A percentile compares a stretch with the other conserved stretches of the same genome.
phyloP scores from a whole-genome alignment of 768 basidiomycete species.

The Brasilioporus rufonigricans region DNA sequence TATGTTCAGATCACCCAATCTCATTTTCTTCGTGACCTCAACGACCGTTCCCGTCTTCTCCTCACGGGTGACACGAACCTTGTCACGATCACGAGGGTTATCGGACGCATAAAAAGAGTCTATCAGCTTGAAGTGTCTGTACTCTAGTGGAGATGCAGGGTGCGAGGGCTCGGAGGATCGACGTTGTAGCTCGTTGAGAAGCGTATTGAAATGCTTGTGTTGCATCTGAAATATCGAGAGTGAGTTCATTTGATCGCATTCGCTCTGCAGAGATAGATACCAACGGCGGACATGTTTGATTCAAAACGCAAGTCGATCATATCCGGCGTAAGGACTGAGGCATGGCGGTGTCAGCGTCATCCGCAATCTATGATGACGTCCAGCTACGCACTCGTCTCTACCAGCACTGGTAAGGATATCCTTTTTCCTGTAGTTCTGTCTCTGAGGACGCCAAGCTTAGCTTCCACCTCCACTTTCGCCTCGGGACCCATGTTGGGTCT shows the following conservation, averaged over 20 bases:
- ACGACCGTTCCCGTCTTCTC: slow-evolving; percentile 64
- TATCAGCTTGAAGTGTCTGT: slow-evolving; percentile 72
- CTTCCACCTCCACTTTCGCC: slow-evolving; percentile 77
- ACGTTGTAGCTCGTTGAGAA: slow-evolving; percentile 80
- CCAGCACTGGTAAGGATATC: slow-evolving; percentile 66
- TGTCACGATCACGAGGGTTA: slow-evolving; percentile 40
- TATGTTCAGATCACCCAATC: slow-evolving; percentile 86
- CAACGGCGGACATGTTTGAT: slow-evolving; percentile 87
- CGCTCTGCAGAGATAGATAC: slow-evolving; percentile 29
- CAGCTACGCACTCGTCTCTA: slow-evolving; percentile 74
- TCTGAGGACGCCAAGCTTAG: slow-evolving; percentile 77
- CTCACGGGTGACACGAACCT: slow-evolving; percentile 82
- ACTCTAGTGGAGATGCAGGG: slow-evolving; percentile 58
- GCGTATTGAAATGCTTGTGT: slow-evolving; percentile 81
- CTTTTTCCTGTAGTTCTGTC: slow-evolving; percentile 57
- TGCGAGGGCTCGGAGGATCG: slow-evolving; percentile 51
- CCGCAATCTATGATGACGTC: neutral
- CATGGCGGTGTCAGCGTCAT: slow-evolving; percentile 1
- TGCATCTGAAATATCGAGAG: slow-evolving; percentile 53
- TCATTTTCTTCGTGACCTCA: slow-evolving; percentile 73
- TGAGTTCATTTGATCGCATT: slow-evolving; percentile 13
- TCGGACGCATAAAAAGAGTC: slow-evolving; percentile 72
- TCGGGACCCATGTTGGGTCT: slow-evolving; percentile 52
- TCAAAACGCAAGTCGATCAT: slow-evolving; percentile 72
- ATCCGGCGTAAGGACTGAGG: slow-evolving; percentile 66